Evolutionary conservation across 352 stramenopile species (phyloP), one percentile per base, ranked within the genome.

Genomic region (Pythium pyrilobum): DNA sequence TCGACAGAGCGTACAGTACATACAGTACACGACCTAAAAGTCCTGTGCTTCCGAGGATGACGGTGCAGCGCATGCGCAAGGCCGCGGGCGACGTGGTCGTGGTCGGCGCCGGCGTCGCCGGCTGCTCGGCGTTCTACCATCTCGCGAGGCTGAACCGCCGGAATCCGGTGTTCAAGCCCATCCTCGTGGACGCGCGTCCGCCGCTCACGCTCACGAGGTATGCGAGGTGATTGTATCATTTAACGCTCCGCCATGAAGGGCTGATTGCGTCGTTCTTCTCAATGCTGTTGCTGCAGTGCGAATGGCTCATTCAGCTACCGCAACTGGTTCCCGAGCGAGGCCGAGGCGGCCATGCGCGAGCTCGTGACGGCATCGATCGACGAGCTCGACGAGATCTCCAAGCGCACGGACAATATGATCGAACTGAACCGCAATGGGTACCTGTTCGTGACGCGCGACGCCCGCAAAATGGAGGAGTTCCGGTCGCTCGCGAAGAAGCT

Each of bases 241-340:
- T n/a, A n/a, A n/a, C n/a, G n/a, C n/a, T n/a, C n/a, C n/a, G n/a
- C n/a, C n/a, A n/a, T n/a, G n/a, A n/a, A n/a, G n/a, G 5, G 11
- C 36, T 24, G 16, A 41, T 16, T 41, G n/a, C 5, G n/a, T 25
- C 24, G 15, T 23, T 16, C 20, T 11, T 45, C 4, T 45, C 3
- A 20, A 15, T 20, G 9, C 18, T 10, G 4, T 21, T 23, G 15
- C 4, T 18, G 23, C 29, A 78, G 80, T 60, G 77, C 77, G 9
- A 87, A 87, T 63, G 80, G 80, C 2, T 87, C 80, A 46, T 91
- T 89, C 44, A 87, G 77, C 64, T 91, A 91, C 53, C 77, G 81
- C 65, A 87, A 91, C 60, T 91, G 81, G 81, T 91, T 88, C 62
- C 77, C 81, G 15, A 85, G 77, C 34, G 68, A 85, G 1, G 75